Conservation (phyloP, 1,284 basidiomycete species). For the Blastosporella zonata region DNA sequence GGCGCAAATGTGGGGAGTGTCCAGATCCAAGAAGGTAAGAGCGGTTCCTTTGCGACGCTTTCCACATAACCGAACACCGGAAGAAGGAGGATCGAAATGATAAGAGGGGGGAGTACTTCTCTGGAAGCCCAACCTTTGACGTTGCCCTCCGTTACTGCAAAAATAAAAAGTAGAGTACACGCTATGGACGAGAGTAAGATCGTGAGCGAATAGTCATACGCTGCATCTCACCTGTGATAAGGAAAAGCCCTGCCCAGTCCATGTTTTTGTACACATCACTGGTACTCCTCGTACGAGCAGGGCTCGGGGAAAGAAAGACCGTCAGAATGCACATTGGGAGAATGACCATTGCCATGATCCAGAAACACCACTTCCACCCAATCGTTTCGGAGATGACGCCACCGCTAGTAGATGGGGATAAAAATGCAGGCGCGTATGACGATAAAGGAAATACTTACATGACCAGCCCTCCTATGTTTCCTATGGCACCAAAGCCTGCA, state of each 20-base stretch:
- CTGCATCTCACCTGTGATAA: constrained; percentile 12
- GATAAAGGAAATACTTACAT: constrained; percentile 7
- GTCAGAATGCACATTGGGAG: constrained; percentile 13
- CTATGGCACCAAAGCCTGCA: constrained; percentile 18
- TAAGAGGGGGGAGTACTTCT: constrained; percentile 18
- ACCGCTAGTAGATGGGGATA: constrained; percentile 6
- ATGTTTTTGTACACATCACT: constrained; percentile 16
- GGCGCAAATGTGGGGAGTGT: constrained; percentile 17
- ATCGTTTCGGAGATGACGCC: constrained; percentile 17
- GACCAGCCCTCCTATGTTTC: constrained; percentile 17
- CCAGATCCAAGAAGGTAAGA: constrained; percentile 19
- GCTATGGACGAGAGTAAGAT: constrained; percentile 5
- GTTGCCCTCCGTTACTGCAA: constrained; percentile 19
- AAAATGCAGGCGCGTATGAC: background rate
- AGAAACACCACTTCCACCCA: constrained; percentile 20
- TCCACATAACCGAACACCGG: constrained; percentile 17
- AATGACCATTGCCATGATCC: constrained; percentile 18
- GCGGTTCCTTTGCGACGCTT: constrained; percentile 16
- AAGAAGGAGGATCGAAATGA: constrained; percentile 17
- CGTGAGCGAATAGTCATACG: background rate
- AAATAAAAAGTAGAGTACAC: constrained; percentile 17
- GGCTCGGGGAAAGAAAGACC: constrained; percentile 14
- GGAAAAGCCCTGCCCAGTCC: constrained; percentile 19
- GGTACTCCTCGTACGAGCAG: background rate
- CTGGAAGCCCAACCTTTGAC: constrained; percentile 15